Percentiles rank a stretch among this genome's conserved stretches.
These are phyloP conservation scores for Fusarium sublunatum DNA, from an alignment of 2,329 filamentous ascomycete genomes.

Conservation along the genomic window DNA sequence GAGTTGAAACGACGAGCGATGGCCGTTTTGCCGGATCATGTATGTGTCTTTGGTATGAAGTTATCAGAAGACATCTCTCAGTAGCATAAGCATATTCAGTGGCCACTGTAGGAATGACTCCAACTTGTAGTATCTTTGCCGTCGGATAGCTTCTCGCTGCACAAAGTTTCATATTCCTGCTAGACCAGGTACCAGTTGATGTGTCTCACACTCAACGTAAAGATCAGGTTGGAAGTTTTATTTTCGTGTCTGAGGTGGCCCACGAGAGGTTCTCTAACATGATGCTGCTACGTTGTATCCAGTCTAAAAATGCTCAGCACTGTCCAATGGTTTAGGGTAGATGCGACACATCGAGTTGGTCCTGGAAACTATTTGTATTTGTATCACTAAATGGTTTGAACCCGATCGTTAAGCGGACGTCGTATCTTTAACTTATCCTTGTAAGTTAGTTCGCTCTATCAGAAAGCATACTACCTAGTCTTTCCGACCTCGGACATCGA, in stretches of 20 bases:
- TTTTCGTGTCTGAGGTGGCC: no score
- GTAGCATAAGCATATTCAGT: background rate
- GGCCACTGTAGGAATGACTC: background rate
- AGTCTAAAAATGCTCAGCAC: background rate
- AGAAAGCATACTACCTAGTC: no score
- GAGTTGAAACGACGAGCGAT: background rate
- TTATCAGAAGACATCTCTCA: conserved; percentile 1
- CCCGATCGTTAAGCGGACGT: background rate
- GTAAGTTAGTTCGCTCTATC: background rate
- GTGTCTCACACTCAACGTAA: no score
- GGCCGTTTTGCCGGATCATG: background rate
- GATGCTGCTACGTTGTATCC: background rate
- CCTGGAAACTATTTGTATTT: background rate
- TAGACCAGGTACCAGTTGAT: no score
- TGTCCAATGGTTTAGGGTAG: background rate
- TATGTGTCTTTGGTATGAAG: conserved; percentile 5
- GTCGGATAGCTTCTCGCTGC: no score
- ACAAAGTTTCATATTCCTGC: no score
- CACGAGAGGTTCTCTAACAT: no score
- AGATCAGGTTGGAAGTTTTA: no score
- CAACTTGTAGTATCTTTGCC: no score
- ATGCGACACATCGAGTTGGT: background rate
- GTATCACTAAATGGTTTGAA: background rate
- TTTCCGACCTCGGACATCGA: conserved; percentile 21
- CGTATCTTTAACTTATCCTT: background rate